phyloP scores from a whole-genome alignment of 108 stramenopile genomes.

The Cyclotella cryptica region DNA sequence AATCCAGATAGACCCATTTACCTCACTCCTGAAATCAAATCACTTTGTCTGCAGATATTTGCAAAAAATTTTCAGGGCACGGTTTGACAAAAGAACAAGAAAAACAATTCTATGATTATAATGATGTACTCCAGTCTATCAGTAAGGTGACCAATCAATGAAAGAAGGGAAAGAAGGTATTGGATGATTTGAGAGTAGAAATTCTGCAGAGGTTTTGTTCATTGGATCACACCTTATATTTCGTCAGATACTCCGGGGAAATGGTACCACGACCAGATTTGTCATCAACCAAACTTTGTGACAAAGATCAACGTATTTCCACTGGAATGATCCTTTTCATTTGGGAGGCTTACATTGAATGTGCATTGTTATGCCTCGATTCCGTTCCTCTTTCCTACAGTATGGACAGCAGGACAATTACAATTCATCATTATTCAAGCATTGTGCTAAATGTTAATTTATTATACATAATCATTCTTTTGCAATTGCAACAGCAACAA shows the following conservation, averaged over 20 bases:
- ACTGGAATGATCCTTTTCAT: conserved; percentile 27
- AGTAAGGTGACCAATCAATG: neutral
- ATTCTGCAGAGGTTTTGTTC: conserved; percentile 13
- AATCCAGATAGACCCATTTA: conserved; percentile 17
- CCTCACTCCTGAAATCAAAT: conserved; percentile 30
- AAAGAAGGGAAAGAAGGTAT: conserved; percentile 15
- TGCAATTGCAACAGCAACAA: too few species aligned
- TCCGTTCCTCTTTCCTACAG: conserved; percentile 9
- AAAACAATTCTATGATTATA: conserved; percentile 40
- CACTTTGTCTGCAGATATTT: conserved; percentile 31
- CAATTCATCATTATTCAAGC: too few species aligned
- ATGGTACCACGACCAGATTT: conserved; percentile 23
- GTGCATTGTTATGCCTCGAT: conserved; percentile 23
- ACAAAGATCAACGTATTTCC: conserved; percentile 13
- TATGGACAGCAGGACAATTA: conserved; percentile 1
- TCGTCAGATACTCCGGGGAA: conserved; percentile 9
- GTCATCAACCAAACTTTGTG: neutral
- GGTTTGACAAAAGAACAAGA: conserved; percentile 31
- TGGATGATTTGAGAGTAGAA: conserved; percentile 13
- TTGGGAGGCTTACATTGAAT: conserved; percentile 48
- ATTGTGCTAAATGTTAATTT: too few species aligned
- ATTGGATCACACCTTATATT: neutral
- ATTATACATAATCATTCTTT: too few species aligned
- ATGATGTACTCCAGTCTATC: conserved; percentile 26
- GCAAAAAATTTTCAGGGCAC: conserved; percentile 17